Conservation (phyloP, 345 rosid species). For the Dimocarpus longan region DNA sequence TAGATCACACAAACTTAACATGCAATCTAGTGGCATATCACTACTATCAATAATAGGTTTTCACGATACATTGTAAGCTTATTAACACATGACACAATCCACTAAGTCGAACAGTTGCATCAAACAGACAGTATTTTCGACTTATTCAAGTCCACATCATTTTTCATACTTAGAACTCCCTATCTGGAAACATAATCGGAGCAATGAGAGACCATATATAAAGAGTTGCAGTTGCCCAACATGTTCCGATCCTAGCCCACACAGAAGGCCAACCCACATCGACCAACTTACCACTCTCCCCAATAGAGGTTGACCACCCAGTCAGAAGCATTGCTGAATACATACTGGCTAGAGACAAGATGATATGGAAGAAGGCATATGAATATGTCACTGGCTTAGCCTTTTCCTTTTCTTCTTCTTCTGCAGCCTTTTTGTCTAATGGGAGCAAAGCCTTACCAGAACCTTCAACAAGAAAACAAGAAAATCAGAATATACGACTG, state of each 20-base stretch:
- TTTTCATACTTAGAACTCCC: conserved; percentile 66
- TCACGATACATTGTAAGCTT: background rate
- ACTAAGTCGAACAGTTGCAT: background rate
- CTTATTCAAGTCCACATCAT: background rate
- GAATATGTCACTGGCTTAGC: conserved; percentile 87
- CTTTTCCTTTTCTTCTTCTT: conserved; percentile 70
- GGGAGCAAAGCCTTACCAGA: conserved; percentile 85
- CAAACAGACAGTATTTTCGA: background rate
- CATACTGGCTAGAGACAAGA: conserved; percentile 98
- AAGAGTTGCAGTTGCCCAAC: conserved; percentile 93
- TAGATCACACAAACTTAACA: background rate
- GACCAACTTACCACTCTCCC: conserved; percentile 88
- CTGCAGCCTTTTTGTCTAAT: conserved; percentile 68
- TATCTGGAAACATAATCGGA: conserved; percentile 85
- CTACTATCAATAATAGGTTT: background rate
- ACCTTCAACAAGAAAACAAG: conserved; percentile 31
- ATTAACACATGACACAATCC: conserved; percentile 4
- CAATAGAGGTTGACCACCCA: conserved; percentile 97
- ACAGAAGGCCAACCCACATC: conserved; percentile 99
- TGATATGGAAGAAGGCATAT: conserved; percentile 94
- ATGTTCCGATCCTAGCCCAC: conserved; percentile 78
- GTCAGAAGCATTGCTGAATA: conserved; percentile 98
- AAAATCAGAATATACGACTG: conserved; percentile 17
- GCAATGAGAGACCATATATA: conserved; percentile 90
- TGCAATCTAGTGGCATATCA: background rate